These are phyloP conservation scores for Plasmodium coatneyi DNA, from an alignment of 169 alveolate genomes.

Conservation along the genomic window DNA sequence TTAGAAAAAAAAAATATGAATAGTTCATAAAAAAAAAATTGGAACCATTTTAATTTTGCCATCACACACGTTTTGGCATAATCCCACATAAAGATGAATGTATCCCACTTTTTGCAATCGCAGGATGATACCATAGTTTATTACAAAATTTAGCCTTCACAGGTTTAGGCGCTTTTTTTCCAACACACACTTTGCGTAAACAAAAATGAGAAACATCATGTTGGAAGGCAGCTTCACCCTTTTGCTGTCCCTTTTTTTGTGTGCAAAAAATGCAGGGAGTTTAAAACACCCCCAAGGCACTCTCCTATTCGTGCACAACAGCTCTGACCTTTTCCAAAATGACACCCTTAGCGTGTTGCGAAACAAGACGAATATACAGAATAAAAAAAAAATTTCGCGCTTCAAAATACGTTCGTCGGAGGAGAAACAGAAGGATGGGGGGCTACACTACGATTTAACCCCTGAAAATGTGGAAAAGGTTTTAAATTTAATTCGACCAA, in stretches of 20 bases:
- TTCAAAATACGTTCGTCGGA: neutral
- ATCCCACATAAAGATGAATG: neutral
- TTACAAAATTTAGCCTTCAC: neutral
- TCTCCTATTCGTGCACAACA: slow-evolving; percentile 22
- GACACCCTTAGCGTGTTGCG: neutral
- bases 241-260: slow-evolving; percentile 5
- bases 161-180: neutral
- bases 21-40: neutral
- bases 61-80: neutral
- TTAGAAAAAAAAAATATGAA: neutral
- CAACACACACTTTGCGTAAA: neutral
- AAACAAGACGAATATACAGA: slow-evolving; percentile 31
- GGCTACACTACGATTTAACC: slow-evolving; percentile 67
- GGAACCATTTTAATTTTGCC: neutral
- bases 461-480: slow-evolving; percentile 82
- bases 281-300: slow-evolving; percentile 14
- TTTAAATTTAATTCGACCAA: slow-evolving; percentile 83
- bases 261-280: slow-evolving; percentile 25
- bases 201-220: neutral
- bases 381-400: slow-evolving; percentile 14
- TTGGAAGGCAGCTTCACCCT: neutral
- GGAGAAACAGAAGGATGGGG: slow-evolving; percentile 50
- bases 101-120: neutral
- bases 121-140: neutral
- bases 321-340: neutral